A percentile compares a stretch with the other conserved stretches of the same genome.
phyloP scores from a whole-genome alignment of 2,329 filamentous ascomycete species.

The Teratosphaeria pseudoeucalypti region DNA sequence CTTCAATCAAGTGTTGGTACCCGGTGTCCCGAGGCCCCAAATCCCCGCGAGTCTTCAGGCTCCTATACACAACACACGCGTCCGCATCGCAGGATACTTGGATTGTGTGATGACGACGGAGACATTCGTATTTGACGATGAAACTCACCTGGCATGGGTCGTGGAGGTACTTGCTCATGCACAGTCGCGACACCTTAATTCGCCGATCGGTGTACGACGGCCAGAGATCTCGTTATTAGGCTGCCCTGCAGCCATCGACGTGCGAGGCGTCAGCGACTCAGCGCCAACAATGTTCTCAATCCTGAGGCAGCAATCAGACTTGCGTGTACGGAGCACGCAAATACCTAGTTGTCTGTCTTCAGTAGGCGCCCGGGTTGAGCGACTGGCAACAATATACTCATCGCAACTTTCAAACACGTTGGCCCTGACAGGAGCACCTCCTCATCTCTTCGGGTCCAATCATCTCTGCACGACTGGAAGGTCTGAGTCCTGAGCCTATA shows the following conservation, averaged over 20 bases:
- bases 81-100: background rate
- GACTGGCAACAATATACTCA: too few relatives aligned
- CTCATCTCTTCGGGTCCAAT: too few relatives aligned
- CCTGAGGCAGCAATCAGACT: background rate
- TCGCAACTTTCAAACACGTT: too few relatives aligned
- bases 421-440: too few relatives aligned
- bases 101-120: background rate
- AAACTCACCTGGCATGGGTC: background rate
- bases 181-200: background rate
- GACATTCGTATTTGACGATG: background rate
- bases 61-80: background rate
- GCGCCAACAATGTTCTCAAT: background rate
- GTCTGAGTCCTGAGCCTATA: too few relatives aligned
- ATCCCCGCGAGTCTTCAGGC: background rate
- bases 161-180: background rate
- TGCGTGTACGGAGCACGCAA: background rate
- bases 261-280: background rate
- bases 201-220: background rate
- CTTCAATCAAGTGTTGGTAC: background rate
- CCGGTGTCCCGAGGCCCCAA: background rate
- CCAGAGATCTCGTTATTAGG: background rate
- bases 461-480: too few relatives aligned
- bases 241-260: background rate
- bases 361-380: too few relatives aligned
- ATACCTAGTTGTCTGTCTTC: too few relatives aligned